Percentiles rank a stretch among this genome's conserved stretches.
Conservation (phyloP, 805 yeast species). For the Candida jianshihensis region DNA sequence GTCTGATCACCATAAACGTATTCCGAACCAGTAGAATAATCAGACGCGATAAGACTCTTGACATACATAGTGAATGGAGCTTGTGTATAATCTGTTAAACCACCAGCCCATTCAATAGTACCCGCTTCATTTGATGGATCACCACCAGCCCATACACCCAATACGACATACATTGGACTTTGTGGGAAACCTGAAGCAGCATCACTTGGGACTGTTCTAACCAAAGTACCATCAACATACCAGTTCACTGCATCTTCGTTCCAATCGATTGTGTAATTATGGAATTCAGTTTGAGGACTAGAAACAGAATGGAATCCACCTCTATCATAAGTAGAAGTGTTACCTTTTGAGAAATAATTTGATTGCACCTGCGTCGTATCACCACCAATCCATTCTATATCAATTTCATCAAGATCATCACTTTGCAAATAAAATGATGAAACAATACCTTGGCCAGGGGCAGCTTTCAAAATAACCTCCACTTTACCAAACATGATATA, state of each 20-base stretch:
- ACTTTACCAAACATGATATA: constrained; percentile 87
- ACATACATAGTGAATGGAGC: constrained; percentile 58
- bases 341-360: constrained; percentile 77
- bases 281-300: constrained; percentile 47
- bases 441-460: constrained; percentile 71
- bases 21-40: constrained; percentile 58
- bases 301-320: constrained; percentile 45
- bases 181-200: constrained; percentile 77
- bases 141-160: constrained; percentile 83
- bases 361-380: constrained; percentile 71
- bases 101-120: constrained; percentile 82
- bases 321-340: constrained; percentile 69
- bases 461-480: constrained; percentile 65
- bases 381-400: constrained; percentile 81
- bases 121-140: constrained; percentile 58
- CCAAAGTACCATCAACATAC: constrained; percentile 62
- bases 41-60: constrained; percentile 52
- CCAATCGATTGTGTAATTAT: constrained; percentile 86
- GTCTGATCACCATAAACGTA: constrained; percentile 48
- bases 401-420: constrained; percentile 88
- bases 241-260: constrained; percentile 56
- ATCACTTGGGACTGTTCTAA: constrained; percentile 53
- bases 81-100: constrained; percentile 52
- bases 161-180: constrained; percentile 70
- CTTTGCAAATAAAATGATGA: constrained; percentile 75